Conservation (phyloP, 2,329 filamentous ascomycete genomes). For the Rutstroemia sp. region DNA sequence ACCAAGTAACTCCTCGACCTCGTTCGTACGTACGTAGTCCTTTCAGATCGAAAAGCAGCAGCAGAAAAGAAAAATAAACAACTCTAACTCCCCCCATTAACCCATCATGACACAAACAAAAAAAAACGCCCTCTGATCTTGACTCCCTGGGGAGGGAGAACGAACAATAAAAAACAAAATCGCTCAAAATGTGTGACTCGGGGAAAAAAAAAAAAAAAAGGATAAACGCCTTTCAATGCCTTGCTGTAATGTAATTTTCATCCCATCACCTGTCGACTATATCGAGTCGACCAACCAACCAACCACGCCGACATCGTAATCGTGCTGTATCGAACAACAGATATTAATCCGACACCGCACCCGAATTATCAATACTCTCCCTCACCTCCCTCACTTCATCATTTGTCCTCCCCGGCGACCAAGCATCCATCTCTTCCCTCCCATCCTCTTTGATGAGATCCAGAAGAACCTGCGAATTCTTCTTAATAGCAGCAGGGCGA, state of each 20-base stretch:
- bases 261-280: neutral
- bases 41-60: too few species aligned
- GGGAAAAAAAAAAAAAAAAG: too few species aligned
- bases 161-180: too few species aligned
- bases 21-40: too few species aligned
- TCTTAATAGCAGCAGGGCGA: constrained; percentile 52
- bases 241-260: too few species aligned
- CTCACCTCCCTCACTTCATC: neutral
- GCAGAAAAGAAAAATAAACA: too few species aligned
- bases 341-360: constrained; percentile 1
- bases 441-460: constrained; percentile 58
- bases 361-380: neutral
- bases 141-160: too few species aligned
- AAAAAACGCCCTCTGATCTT: too few species aligned
- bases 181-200: too few species aligned
- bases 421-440: constrained; percentile 52
- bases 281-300: neutral
- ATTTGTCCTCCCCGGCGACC: constrained; percentile 30
- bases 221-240: too few species aligned
- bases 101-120: too few species aligned
- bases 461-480: constrained; percentile 54
- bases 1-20: neutral
- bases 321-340: neutral
- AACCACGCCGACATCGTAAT: neutral
- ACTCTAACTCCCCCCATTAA: too few species aligned